Evolutionary conservation across 2,329 filamentous ascomycete species (phyloP).

Genomic region (Tolypocladium inflatum): DNA sequence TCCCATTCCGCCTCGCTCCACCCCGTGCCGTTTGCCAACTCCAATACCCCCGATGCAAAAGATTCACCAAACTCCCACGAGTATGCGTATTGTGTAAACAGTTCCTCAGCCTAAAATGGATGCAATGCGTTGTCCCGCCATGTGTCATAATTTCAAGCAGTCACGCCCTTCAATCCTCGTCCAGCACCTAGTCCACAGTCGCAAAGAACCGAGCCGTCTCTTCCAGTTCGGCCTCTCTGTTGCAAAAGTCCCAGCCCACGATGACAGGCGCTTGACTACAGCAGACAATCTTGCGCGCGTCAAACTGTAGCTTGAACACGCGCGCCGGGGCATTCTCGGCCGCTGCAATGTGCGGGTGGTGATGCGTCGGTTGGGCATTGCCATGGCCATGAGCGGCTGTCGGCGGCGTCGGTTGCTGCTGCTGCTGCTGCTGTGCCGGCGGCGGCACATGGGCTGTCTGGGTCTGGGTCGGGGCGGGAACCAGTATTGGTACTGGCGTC

Average conservation of each 20-base stretch:
- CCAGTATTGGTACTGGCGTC: background rate
- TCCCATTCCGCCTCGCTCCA: background rate
- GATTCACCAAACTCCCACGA: background rate
- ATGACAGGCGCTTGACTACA: conserved; percentile 88
- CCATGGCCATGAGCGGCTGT: conserved; percentile 3
- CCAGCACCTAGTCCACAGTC: conserved; percentile 32
- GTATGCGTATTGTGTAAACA: background rate
- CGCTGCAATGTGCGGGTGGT: conserved; percentile 36
- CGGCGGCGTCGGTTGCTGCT: background rate
- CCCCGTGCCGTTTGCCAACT: background rate
- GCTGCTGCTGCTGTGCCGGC: conserved; percentile 2
- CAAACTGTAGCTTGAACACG: conserved; percentile 96
- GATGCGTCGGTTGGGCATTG: conserved; percentile 8
- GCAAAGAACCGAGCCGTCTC: conserved; percentile 72
- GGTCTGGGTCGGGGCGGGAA: conserved; percentile 10
- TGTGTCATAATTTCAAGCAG: background rate
- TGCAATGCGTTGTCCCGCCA: background rate
- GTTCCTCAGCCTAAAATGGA: background rate
- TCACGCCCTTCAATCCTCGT: background rate
- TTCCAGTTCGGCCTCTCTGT: conserved; percentile 70
- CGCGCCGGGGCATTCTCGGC: conserved; percentile 44
- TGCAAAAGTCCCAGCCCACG: conserved; percentile 96
- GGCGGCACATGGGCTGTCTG: conserved; percentile 11
- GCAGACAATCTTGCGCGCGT: conserved; percentile 85
- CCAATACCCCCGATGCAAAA: background rate